These are phyloP conservation scores for Boletus fagicola DNA, from an alignment of 768 basidiomycete species.

Conservation along the genomic window DNA sequence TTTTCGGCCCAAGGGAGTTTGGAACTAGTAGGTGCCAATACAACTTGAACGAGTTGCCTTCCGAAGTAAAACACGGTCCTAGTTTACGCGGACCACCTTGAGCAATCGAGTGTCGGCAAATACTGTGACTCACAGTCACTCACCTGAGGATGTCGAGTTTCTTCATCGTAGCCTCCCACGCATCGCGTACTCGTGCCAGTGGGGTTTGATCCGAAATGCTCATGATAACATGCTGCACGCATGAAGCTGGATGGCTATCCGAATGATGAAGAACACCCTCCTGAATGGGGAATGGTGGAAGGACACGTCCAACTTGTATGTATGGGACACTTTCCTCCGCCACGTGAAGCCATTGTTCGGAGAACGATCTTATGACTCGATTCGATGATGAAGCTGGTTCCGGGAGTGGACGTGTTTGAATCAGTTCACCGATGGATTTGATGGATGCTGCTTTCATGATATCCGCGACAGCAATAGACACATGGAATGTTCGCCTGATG, in stretches of 20 bases:
- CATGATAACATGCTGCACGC: constrained; percentile 46
- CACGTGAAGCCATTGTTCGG: constrained; percentile 17
- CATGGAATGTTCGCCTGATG: constrained; percentile 19
- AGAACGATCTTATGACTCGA: constrained; percentile 14
- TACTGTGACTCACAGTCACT: constrained; percentile 17
- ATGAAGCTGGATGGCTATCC: constrained; percentile 36
- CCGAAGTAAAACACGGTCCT: constrained; percentile 36
- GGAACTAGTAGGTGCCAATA: constrained; percentile 17
- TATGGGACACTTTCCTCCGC: constrained; percentile 4
- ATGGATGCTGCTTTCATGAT: constrained; percentile 31
- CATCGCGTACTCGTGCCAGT: constrained; percentile 25
- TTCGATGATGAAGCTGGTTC: not conserved
- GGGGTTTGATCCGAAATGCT: constrained; percentile 23
- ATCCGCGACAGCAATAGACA: constrained; percentile 26
- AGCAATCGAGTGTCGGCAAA: not conserved
- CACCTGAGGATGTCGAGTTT: constrained; percentile 29
- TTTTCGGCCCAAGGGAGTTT: constrained; percentile 20
- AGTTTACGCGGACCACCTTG: not conserved
- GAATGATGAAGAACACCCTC: constrained; percentile 47
- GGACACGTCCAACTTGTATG: constrained; percentile 20
- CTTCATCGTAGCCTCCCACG: constrained; percentile 35
- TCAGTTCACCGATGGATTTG: constrained; percentile 18
- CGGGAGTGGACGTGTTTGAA: constrained; percentile 1
- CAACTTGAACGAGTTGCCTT: constrained; percentile 27
- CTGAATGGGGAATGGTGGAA: constrained; percentile 47